Conservation (phyloP, 2,329 filamentous ascomycete species). For the Colletotrichum falcatum region DNA sequence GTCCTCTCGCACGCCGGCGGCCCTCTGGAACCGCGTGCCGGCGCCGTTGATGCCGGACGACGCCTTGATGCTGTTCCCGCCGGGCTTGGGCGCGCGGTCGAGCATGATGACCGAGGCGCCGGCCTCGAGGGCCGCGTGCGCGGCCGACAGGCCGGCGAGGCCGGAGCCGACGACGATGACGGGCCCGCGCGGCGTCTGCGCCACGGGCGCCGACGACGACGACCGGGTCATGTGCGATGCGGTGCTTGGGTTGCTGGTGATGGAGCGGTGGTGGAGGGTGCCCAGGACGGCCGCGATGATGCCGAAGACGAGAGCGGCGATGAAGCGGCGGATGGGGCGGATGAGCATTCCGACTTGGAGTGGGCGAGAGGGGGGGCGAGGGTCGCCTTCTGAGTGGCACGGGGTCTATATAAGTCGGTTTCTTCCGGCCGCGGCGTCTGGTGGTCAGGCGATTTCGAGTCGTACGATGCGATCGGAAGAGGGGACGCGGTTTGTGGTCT, state of each 20-base stretch:
- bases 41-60: constrained; percentile 76
- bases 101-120: constrained; percentile 68
- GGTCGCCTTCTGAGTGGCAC: neutral
- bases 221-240: neutral
- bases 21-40: constrained; percentile 66
- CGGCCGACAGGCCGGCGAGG: constrained; percentile 71
- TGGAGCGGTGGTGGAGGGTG: constrained; percentile 42
- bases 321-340: constrained; percentile 29
- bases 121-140: constrained; percentile 65
- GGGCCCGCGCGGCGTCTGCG: constrained; percentile 40
- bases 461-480: constrained; percentile 32
- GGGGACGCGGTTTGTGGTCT: neutral
- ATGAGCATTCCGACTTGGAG: constrained; percentile 20
- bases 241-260: constrained; percentile 3
- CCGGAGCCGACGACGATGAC: constrained; percentile 75
- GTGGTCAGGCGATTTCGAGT: constrained; percentile 31
- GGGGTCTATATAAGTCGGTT: constrained; percentile 15
- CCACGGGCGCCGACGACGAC: constrained; percentile 25
- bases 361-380: too few species aligned
- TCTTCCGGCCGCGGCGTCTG: neutral
- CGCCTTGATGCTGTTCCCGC: constrained; percentile 75
- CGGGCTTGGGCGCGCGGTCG: constrained; percentile 69
- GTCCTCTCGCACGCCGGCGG: constrained; percentile 50
- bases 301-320: constrained; percentile 43
- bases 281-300: constrained; percentile 42